phyloP scores from a whole-genome alignment of 1,284 basidiomycete genomes.

The Coriolopsis trogii region DNA sequence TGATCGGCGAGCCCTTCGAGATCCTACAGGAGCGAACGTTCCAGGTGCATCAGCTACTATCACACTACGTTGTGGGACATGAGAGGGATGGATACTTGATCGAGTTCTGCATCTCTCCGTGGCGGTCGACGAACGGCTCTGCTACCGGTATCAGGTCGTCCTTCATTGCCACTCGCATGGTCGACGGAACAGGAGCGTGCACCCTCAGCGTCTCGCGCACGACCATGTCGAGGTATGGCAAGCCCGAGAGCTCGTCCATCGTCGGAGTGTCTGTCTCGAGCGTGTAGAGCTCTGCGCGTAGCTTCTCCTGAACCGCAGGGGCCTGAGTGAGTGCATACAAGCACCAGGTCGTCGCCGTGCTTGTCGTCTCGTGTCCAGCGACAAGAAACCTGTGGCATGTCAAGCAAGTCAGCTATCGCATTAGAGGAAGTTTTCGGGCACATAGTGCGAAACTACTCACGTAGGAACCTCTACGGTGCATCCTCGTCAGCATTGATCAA shows the following conservation, averaged over 20 bases:
- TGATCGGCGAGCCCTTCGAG: conserved; percentile 46
- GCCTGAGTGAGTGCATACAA: conserved; percentile 63
- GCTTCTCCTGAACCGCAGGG: conserved; percentile 59
- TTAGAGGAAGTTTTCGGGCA: too few relatives aligned
- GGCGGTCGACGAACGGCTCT: conserved; percentile 34
- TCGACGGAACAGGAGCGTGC: conserved; percentile 60
- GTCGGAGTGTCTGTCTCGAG: conserved; percentile 39
- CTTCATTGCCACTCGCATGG: conserved; percentile 51
- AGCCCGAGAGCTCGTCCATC: conserved; percentile 60
- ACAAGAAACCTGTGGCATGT: conserved; percentile 45
- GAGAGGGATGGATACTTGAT: conserved; percentile 28
- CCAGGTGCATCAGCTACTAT: not conserved
- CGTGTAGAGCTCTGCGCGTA: conserved; percentile 67
- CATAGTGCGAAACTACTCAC: not conserved
- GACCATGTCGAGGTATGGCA: conserved; percentile 67
- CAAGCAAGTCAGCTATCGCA: too few relatives aligned
- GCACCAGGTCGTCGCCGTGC: conserved; percentile 52
- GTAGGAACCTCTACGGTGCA: conserved; percentile 9
- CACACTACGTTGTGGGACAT: not conserved
- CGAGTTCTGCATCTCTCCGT: conserved; percentile 31
- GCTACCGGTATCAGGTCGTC: conserved; percentile 49
- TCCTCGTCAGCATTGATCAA: not conserved
- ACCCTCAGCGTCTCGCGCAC: conserved; percentile 73
- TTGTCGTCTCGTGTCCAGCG: conserved; percentile 77
- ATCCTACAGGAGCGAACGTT: conserved; percentile 30